These are phyloP conservation scores for Galerina sulciceps DNA, from an alignment of 768 basidiomycete species.

Conservation along the genomic window DNA sequence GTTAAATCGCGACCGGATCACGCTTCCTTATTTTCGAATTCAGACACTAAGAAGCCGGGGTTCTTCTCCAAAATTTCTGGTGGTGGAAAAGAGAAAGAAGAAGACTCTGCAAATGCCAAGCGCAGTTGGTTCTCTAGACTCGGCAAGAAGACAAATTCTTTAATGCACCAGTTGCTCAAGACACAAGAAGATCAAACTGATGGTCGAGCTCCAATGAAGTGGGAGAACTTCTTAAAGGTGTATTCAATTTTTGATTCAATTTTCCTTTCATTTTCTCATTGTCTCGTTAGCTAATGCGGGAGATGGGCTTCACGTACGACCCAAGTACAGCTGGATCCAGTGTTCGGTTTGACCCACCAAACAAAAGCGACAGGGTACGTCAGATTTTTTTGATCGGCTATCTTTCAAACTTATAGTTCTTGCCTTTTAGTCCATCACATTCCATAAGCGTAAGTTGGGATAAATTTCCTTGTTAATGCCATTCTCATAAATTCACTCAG, in stretches of 20 bases:
- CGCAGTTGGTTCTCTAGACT: constrained; percentile 61
- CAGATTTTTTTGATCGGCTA: not conserved
- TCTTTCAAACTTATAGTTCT: not conserved
- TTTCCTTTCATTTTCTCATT: not conserved
- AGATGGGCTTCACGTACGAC: constrained; percentile 77
- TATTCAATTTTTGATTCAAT: constrained; percentile 5
- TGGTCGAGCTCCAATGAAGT: constrained; percentile 67
- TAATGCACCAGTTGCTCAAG: constrained; percentile 69
- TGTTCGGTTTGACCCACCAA: constrained; percentile 81
- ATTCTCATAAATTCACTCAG: constrained; percentile 34
- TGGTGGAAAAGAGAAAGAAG: constrained; percentile 40
- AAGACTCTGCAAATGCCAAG: constrained; percentile 45
- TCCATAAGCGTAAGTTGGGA: constrained; percentile 69
- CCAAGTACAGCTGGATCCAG: constrained; percentile 82
- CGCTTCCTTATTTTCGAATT: constrained; percentile 51
- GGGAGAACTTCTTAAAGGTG: constrained; percentile 81
- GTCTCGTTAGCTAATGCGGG: constrained; percentile 64
- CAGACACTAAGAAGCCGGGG: constrained; percentile 43
- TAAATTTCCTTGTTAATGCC: not conserved
- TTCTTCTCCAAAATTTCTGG: constrained; percentile 55
- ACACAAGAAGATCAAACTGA: constrained; percentile 58
- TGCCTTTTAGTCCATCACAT: constrained; percentile 60
- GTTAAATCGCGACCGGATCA: constrained; percentile 71
- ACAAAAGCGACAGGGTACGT: constrained; percentile 44
- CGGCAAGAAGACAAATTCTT: constrained; percentile 58